Base-by-base conservation (phyloP, 495 filamentous ascomycete genomes). In the Penicillium paxilli region DNA sequence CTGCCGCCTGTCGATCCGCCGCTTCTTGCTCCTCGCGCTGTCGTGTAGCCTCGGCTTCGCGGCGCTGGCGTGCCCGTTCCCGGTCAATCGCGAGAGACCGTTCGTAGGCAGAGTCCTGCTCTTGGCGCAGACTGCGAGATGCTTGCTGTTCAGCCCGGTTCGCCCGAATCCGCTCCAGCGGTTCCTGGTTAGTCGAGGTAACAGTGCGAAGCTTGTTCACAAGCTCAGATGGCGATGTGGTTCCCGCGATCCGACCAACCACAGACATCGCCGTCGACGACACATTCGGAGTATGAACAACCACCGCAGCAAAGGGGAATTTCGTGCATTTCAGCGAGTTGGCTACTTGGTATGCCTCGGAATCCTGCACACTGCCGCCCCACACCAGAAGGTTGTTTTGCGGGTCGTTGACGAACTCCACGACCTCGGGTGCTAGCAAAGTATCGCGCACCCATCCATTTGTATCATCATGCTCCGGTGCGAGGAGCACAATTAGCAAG, bases 71-170 rank as follows among this genome's bases (percentile, higher is more conserved):
- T 11, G 88, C 86, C 11, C 90, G 84, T 69, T 96, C 91, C 7
- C 92, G 79, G 69, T 98, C 94, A 40, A 84, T 84, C 9, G 92
- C 91, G 44, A 98, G 76, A 0, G 89, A 94, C 52, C 90, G 80
- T 70, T 98, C 93, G 64, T 98, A 98, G 3, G 94, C 94, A 2
- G 83, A 86, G 65, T 96, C 90, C 56, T 98, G 95, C 64, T 94
- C 82, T 48, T 87, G 81, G 4, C 91, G 85, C 20, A 98, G 69
- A 57, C 77, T 88, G 24, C 94, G 81, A 17, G 87, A 83, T 7
- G 88, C 83, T 57, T 92, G 84, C 59, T 95, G 90, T 44, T 89
- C 87, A 19, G 79, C 79, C n/a, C 91, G 77, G 44, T 86, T 79
- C 1, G 83, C 79, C 17, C 91, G 81, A 22, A 88, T 83, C 20